Conservation (phyloP, 169 alveolate genomes). For the Amoebophrya sp. region DNA sequence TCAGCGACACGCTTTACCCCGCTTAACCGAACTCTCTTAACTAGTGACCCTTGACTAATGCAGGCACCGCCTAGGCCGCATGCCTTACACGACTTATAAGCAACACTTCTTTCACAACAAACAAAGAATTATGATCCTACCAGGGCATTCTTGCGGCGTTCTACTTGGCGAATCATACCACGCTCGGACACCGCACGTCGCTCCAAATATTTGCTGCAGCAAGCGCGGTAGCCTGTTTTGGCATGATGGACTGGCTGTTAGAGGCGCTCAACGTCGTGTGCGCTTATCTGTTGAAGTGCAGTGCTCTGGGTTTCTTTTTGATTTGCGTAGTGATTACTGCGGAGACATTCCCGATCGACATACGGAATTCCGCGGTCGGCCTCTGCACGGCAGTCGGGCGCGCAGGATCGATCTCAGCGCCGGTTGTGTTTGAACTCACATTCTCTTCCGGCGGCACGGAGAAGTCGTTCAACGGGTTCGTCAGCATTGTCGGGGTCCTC, state of each 20-base stretch:
- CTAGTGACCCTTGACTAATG: neutral
- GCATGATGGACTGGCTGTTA: neutral
- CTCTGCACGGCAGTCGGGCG: constrained; percentile 13
- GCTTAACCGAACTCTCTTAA: neutral
- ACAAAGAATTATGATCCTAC: neutral
- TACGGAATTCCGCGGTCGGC: neutral
- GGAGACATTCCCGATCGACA: neutral
- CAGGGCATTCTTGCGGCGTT: neutral
- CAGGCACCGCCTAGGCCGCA: no score
- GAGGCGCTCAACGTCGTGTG: neutral
- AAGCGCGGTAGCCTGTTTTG: neutral
- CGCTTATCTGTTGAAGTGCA: neutral
- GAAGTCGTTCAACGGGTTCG: neutral
- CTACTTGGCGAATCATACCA: neutral
- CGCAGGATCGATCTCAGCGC: neutral
- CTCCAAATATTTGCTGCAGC: neutral
- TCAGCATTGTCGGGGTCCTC: neutral
- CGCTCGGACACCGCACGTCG: neutral
- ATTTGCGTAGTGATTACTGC: neutral
- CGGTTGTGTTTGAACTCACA: neutral
- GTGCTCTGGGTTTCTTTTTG: neutral
- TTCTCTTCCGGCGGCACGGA: no score
- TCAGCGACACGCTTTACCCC: neutral
- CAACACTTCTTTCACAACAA: neutral
- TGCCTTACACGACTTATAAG: no score